Conservation (phyloP, 768 basidiomycete genomes). For the Tephrocybe sp. region DNA sequence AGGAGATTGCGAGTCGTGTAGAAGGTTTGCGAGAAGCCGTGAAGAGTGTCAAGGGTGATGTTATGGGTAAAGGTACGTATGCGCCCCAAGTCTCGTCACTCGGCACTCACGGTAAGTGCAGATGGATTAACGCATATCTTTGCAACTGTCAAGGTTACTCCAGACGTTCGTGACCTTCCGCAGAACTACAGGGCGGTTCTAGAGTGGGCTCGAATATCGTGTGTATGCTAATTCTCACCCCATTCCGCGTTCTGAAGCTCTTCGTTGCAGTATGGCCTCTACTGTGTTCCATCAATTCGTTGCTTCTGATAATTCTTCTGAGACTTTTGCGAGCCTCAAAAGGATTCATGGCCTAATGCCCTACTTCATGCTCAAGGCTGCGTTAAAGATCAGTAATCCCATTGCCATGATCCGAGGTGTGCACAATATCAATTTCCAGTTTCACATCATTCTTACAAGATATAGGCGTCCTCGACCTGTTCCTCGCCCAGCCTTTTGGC, state of each 20-base stretch:
- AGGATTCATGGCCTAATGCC: constrained; percentile 96
- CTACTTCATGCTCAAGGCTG: constrained; percentile 93
- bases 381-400: constrained; percentile 92
- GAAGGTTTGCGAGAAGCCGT: constrained; percentile 84
- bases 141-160: constrained; percentile 79
- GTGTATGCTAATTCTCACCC: constrained; percentile 31
- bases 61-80: constrained; percentile 76
- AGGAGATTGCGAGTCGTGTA: constrained; percentile 84
- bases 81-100: neutral
- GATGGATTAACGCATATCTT: constrained; percentile 92
- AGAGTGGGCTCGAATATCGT: constrained; percentile 99
- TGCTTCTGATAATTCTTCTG: constrained; percentile 89
- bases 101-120: constrained; percentile 23
- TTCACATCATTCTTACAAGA: constrained; percentile 11
- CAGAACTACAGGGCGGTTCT: constrained; percentile 84
- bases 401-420: constrained; percentile 92
- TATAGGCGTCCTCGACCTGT: constrained; percentile 80
- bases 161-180: constrained; percentile 76
- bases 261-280: constrained; percentile 73
- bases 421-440: neutral
- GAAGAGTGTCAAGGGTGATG: constrained; percentile 87
- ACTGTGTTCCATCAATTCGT: constrained; percentile 95
- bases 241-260: constrained; percentile 2
- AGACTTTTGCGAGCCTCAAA: constrained; percentile 85
- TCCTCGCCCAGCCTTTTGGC: constrained; percentile 96